A percentile compares a stretch with the other conserved stretches of the same genome.
phyloP scores from a whole-genome alignment of 1,284 basidiomycete genomes.

The Exobasidium rhododendri region DNA sequence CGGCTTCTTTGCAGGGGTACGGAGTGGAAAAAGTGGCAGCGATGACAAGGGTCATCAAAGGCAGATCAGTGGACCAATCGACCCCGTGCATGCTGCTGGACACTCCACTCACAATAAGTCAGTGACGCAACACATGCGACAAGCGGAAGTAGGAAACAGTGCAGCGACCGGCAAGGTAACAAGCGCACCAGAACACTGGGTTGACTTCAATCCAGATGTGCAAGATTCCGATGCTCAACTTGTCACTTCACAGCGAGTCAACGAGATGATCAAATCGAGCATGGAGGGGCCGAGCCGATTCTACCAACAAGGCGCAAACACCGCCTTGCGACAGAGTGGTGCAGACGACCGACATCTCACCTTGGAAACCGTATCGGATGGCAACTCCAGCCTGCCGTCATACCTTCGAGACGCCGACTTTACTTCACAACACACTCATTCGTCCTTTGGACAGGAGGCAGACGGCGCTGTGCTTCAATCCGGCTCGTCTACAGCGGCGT shows the following conservation, averaged over 20 bases:
- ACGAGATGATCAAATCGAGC: neutral
- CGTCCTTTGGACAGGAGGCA: slow-evolving; percentile 4
- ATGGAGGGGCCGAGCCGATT: neutral
- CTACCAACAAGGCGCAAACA: neutral
- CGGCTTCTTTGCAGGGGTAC: neutral
- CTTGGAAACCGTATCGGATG: neutral
- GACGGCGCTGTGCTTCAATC: neutral
- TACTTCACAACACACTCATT: neutral
- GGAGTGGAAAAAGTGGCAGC: neutral
- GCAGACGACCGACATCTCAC: neutral
- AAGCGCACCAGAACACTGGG: slow-evolving; percentile 9
- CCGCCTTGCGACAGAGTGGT: neutral
- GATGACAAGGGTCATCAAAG: neutral
- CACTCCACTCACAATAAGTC: neutral
- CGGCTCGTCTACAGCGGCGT: neutral
- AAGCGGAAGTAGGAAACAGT: neutral
- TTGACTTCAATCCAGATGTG: slow-evolving; percentile 1
- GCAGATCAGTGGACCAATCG: slow-evolving; percentile 6
- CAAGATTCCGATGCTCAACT: neutral
- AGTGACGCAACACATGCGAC: neutral
- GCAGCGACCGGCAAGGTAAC: neutral
- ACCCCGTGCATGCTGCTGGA: slow-evolving; percentile 6
- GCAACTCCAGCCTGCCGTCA: neutral
- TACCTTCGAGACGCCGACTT: slow-evolving; percentile 1
- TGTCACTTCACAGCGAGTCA: neutral